Evolutionary conservation across 2,329 filamentous ascomycete species (phyloP).

Genomic region (Fonsecaea monophora): DNA sequence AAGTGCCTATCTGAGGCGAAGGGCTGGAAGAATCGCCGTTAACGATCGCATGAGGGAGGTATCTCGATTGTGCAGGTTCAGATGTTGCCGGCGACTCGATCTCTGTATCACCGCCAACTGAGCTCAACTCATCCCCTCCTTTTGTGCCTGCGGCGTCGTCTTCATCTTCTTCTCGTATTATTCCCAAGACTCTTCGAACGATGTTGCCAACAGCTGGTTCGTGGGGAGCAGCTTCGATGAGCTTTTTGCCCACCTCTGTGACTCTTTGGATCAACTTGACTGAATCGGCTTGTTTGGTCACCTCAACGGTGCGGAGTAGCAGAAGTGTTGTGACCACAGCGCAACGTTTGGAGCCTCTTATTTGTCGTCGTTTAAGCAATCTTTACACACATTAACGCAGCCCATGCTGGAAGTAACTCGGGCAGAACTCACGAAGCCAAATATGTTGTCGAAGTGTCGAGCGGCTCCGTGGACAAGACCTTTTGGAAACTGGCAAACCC

Average conservation of each 20-base stretch:
- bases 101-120: constrained; percentile 64
- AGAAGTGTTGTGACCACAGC: constrained; percentile 90
- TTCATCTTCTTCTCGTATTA: constrained; percentile 89
- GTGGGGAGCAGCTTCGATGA: constrained; percentile 83
- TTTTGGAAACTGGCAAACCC: constrained; percentile 79
- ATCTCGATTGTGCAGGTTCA: constrained; percentile 16
- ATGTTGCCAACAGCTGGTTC: constrained; percentile 96
- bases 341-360: constrained; percentile 84
- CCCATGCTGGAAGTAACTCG: neutral
- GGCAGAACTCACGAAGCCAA: constrained; percentile 27
- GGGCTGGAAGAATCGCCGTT: constrained; percentile 27
- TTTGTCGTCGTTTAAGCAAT: constrained; percentile 88
- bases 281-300: constrained; percentile 78
- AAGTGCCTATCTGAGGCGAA: constrained; percentile 40
- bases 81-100: constrained; percentile 54
- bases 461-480: constrained; percentile 74
- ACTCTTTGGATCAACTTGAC: constrained; percentile 80
- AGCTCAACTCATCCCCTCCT: constrained; percentile 60
- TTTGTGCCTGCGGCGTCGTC: constrained; percentile 64
- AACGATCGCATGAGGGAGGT: constrained; percentile 16
- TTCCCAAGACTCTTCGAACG: constrained; percentile 82
- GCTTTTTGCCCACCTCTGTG: constrained; percentile 75
- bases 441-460: constrained; percentile 80
- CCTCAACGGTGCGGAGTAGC: constrained; percentile 83
- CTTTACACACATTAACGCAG: constrained; percentile 53